Base-by-base conservation (phyloP, 2,329 filamentous ascomycete genomes). In the Stagonosporopsis chrysanthemi region DNA sequence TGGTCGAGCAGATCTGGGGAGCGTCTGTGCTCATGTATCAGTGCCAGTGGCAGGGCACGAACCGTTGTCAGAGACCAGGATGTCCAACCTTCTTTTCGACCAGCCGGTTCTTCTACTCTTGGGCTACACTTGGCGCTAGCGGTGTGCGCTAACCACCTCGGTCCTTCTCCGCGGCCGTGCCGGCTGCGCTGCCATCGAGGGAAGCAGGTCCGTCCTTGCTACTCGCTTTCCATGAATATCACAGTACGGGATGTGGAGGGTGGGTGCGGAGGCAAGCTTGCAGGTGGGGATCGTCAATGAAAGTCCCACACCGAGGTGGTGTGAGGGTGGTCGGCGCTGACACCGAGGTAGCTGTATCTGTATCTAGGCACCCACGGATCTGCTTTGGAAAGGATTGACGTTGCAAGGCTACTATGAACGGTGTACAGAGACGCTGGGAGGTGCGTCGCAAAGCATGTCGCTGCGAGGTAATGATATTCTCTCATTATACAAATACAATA, bases 401-500 rank as follows among this genome's bases (percentile, higher is more conserved):
- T 44, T 52, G 33, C 54, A 52, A 24, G 19, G 38, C 48, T 43
- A 43, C 48, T 36, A 19, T 3, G 23, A n/a, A 39, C 23, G 47
- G 33, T 52, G 31, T 38, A 26, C 22, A 14, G 22, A 35, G 38
- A 15, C 35, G 44, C 39, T 39, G 43, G 24, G 17, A 33, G 33
- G 38, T 52, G 26, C 48, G 29, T 52, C 43, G 54, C 39, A 48
- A 52, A 35, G 29, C 29, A 29, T 22, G 40, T 15, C 31, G 39
- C 39, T 57, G 54, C 54, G 33, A 52, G 48, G 39, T 31, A 44
- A 57, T 52, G 54, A 57, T 57, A 40, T 49, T 52, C 42, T 52
- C 38, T 52, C 54, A 57, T 57, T 57, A 57, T 52, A 57, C 43
- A 57, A 52, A 49, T 52, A 57, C 49, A 52, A 49, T 57, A 48